phyloP scores from a whole-genome alignment of 2,329 filamentous ascomycete species.

The Davidsoniella eucalypti region DNA sequence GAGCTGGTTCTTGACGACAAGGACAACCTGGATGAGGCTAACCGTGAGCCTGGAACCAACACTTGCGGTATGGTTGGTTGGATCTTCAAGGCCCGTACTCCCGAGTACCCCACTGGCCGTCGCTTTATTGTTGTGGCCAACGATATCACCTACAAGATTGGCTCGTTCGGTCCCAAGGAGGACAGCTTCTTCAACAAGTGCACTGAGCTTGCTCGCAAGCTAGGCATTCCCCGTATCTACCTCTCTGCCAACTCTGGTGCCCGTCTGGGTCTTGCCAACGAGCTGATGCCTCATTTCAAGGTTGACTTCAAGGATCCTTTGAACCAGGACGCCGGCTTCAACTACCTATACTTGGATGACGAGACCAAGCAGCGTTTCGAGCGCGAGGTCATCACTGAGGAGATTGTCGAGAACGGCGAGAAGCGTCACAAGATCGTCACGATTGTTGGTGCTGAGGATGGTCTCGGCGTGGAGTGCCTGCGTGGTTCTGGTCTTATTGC shows the following conservation, averaged over 20 bases:
- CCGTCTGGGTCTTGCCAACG: conserved; percentile 88
- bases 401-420: conserved; percentile 73
- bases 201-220: conserved; percentile 82
- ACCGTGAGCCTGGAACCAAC: conserved; percentile 89
- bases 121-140: conserved; percentile 96
- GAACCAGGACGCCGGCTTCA: conserved; percentile 80
- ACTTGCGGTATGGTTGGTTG: conserved; percentile 96
- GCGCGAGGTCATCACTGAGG: conserved; percentile 60
- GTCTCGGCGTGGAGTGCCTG: conserved; percentile 92
- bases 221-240: conserved; percentile 94
- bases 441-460: conserved; percentile 83
- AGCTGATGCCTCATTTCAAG: conserved; percentile 92
- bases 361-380: conserved; percentile 77
- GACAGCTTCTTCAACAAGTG: conserved; percentile 99
- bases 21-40: conserved; percentile 82
- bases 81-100: conserved; percentile 86
- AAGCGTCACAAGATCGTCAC: conserved; percentile 87
- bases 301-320: conserved; percentile 83
- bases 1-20: conserved; percentile 91
- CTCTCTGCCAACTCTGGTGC: conserved; percentile 97
- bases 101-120: conserved; percentile 83
- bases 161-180: conserved; percentile 89
- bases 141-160: conserved; percentile 98
- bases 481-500: conserved; percentile 96
- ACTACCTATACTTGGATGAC: conserved; percentile 86